Base-by-base conservation (phyloP, 768 basidiomycete species). In the Leccinum variicolor region DNA sequence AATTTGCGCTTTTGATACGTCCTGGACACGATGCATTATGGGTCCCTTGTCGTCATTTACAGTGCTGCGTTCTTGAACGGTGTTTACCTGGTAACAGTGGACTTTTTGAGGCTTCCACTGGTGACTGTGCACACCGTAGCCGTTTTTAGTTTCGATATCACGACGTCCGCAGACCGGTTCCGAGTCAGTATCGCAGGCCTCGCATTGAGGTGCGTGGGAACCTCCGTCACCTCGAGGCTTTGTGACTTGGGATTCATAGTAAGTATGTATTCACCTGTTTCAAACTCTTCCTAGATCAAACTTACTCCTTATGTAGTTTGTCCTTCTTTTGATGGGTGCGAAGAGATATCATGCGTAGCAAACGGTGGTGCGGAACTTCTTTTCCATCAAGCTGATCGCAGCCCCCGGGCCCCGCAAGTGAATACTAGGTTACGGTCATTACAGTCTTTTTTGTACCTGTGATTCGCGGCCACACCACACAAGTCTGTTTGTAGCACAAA, bases 1-100 rank as follows among this genome's bases (percentile, higher is more conserved):
- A 7, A 45, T 36, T 62, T 36, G 33, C 54, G n/a, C 19, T 52
- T 54, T 54, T 17, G 23, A 34, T 52, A 6, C 45, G n/a, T 51
- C 19, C 11, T 25, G 6, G 36, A 1, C 51, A 41, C 15, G 29
- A 34, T 41, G n/a, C 33, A 51, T 34, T 34, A 4, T 6, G 25
- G 29, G 33, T 26, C 15, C 43, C 6, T 39, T 15, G 17, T 36
- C 8, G 11, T 25, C 26, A 25, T 26, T 45, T 45, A 14, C 52
- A 45, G 47, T 19, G n/a, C 4, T 21, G 33, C 5, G 39, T 23
- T 41, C 21, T 14, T 13, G 10, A 25, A 23, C n/a, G 50, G 31
- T 23, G 55, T 31, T 48, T 33, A 19, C 21, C 23, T 17, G 23
- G 28, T 29, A 31, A 31, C 19, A 26, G 36, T 21, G 23, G 47